These are phyloP conservation scores for Ganoderma boninense DNA, from an alignment of 1,284 basidiomycete genomes.

Conservation along the genomic window DNA sequence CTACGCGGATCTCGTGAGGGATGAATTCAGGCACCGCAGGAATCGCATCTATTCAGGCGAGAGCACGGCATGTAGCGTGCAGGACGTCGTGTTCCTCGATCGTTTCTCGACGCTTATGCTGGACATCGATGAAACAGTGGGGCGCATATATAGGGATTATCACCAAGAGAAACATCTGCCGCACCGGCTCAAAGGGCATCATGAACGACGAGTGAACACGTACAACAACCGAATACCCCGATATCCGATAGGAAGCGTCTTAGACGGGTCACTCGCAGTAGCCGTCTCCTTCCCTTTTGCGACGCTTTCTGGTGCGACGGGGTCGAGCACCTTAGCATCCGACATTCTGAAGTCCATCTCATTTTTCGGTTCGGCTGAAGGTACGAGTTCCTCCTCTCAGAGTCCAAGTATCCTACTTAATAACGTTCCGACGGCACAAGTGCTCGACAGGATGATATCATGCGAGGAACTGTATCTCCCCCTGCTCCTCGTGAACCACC, in stretches of 20 bases:
- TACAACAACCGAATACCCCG: neutral
- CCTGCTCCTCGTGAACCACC: too few relatives aligned
- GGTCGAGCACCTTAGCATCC: too few relatives aligned
- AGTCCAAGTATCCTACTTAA: neutral
- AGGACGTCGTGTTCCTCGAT: neutral
- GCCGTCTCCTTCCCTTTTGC: neutral
- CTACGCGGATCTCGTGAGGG: neutral
- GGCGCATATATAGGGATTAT: neutral
- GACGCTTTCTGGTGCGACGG: too few relatives aligned
- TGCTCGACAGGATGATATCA: neutral
- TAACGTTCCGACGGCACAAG: neutral
- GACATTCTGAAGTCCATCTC: neutral
- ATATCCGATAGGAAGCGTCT: neutral
- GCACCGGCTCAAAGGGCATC: neutral
- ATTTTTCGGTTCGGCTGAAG: neutral
- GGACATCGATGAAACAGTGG: neutral
- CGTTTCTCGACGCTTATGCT: neutral
- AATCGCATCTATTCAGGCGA: neutral
- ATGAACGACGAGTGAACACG: neutral
- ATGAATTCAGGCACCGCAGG: neutral
- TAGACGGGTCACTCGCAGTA: neutral
- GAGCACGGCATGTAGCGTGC: neutral
- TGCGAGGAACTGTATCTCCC: too few relatives aligned
- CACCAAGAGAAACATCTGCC: neutral
- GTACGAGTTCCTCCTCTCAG: neutral